Conservation (phyloP, 2,329 filamentous ascomycete genomes). For the Fusarium bulbicola region DNA sequence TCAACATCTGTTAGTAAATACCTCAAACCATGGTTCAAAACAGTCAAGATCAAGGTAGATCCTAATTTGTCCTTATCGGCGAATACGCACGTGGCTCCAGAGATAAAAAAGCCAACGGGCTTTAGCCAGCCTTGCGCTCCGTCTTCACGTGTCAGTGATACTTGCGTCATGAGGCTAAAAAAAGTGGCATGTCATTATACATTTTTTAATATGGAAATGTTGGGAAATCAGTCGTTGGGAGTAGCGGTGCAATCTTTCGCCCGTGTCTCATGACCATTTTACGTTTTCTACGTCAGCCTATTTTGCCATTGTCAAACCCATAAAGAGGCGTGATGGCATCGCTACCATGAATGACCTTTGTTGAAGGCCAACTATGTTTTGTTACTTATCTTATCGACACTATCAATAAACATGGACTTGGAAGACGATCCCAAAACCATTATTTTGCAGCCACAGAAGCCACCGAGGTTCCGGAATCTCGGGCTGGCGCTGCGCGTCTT, state of each 20-base stretch:
- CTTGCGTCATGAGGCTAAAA: not conserved
- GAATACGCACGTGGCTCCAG: not conserved
- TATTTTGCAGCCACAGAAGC: not conserved
- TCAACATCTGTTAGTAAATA: not conserved
- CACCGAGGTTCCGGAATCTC: not conserved
- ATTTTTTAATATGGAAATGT: not conserved
- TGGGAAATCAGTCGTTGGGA: not conserved
- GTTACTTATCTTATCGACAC: not conserved
- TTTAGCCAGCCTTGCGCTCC: not conserved
- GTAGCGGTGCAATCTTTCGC: not conserved
- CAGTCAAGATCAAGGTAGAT: not conserved
- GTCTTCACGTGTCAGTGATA: not conserved
- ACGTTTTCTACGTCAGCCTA: not conserved
- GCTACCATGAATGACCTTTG: rapidly evolving
- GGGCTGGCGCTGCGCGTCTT: not conserved
- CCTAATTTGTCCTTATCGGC: not conserved
- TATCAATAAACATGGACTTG: not conserved
- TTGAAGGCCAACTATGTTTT: not conserved
- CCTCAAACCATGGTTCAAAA: rapidly evolving
- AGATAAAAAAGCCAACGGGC: not conserved
- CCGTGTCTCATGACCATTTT: not conserved
- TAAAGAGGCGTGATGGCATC: not conserved
- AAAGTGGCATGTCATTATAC: not conserved
- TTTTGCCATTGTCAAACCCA: not conserved
- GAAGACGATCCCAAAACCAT: not conserved